Percentiles rank a stretch among this genome's conserved stretches.
Conservation (phyloP, 2,329 filamentous ascomycete species). For the Aspergillus sp. region DNA sequence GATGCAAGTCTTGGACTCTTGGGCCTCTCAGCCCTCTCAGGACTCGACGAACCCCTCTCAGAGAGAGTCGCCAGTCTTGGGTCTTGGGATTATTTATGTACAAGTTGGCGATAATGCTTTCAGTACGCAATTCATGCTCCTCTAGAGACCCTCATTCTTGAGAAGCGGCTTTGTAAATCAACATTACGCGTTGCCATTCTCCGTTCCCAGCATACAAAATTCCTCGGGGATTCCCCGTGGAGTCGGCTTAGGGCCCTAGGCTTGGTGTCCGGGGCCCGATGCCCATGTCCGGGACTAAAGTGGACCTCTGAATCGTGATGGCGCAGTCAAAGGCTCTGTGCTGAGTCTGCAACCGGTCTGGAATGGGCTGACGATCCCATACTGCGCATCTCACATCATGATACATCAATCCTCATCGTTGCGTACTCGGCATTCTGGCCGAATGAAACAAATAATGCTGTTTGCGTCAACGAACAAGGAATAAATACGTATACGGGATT, state of each 20-base stretch:
- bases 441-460: neutral
- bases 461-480: neutral
- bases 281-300: neutral
- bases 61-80: too few species aligned
- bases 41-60: conserved; percentile 4
- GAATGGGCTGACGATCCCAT: neutral
- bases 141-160: neutral
- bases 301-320: conserved; percentile 11
- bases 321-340: neutral
- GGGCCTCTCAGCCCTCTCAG: neutral
- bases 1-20: conserved; percentile 4
- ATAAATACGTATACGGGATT: neutral
- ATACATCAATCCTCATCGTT: neutral
- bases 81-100: neutral
- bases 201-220: neutral
- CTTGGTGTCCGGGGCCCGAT: conserved; percentile 8
- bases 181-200: neutral
- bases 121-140: neutral
- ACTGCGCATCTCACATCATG: neutral
- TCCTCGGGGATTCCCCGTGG: conserved; percentile 14
- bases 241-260: conserved; percentile 1
- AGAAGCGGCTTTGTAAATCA: neutral
- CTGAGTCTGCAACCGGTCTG: neutral
- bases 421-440: conserved; percentile 9
- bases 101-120: neutral